These are phyloP conservation scores for Bryoerythrophyllum caledonicum DNA, from an alignment of 225 moss, liverwort and hornwort genomes.

Conservation along the genomic window DNA sequence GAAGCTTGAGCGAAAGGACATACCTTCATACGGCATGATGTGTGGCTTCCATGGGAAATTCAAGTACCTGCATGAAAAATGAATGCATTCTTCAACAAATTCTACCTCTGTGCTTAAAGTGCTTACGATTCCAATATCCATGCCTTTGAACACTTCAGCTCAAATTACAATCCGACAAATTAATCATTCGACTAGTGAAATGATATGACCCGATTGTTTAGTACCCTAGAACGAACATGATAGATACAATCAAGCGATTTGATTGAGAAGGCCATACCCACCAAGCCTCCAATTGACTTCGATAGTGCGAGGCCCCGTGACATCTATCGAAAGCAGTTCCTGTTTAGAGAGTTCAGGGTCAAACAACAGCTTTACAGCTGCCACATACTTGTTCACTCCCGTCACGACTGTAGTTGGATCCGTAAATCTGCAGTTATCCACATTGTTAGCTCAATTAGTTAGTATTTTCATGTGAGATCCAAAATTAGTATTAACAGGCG, in stretches of 20 bases:
- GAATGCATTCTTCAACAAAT: background rate
- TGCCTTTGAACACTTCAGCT: too few species aligned
- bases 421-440: constrained; percentile 52
- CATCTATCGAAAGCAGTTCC: constrained; percentile 66
- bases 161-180: background rate
- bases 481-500: too few species aligned
- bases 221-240: background rate
- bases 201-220: background rate
- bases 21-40: constrained; percentile 84
- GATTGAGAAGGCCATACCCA: constrained; percentile 46
- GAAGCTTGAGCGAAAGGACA: background rate
- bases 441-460: constrained; percentile 9
- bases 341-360: constrained; percentile 68
- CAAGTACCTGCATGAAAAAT: constrained; percentile 56
- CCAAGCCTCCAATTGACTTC: constrained; percentile 77
- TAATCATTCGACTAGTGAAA: background rate
- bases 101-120: background rate
- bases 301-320: constrained; percentile 67
- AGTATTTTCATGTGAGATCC: background rate
- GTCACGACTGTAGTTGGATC: constrained; percentile 67
- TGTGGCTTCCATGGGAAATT: constrained; percentile 85
- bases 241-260: background rate
- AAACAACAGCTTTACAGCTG: constrained; percentile 66
- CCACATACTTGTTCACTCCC: constrained; percentile 66
- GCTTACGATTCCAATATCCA: background rate